Evolutionary conservation across 2,329 filamentous ascomycete species (phyloP).

Genomic region (Macroventuria anomochaeta): DNA sequence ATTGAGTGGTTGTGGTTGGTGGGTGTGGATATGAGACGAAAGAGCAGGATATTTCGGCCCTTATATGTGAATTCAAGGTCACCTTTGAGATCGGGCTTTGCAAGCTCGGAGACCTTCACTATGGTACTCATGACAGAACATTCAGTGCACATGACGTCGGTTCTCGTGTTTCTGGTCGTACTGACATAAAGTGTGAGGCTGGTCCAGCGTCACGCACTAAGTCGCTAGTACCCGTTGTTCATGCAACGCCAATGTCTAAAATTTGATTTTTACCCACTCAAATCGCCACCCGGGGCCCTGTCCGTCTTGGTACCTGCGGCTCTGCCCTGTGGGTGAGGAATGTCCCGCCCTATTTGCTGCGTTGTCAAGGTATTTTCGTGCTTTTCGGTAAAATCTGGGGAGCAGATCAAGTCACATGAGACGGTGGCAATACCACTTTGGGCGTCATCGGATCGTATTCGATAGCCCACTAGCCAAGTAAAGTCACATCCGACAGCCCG

Average conservation of each 20-base stretch:
- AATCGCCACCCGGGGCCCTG: neutral
- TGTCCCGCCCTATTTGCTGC: neutral
- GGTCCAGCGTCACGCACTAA: slow-evolving; percentile 1
- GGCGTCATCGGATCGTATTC: neutral
- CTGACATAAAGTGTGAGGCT: slow-evolving; percentile 9
- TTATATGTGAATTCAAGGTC: slow-evolving; percentile 9
- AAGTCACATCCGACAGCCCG: slow-evolving; percentile 2
- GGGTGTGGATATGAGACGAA: neutral
- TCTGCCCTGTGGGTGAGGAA: neutral
- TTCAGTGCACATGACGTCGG: slow-evolving; percentile 10
- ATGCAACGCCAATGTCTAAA: slow-evolving; percentile 7
- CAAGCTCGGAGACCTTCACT: neutral
- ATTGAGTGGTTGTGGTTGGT: neutral
- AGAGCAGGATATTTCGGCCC: neutral
- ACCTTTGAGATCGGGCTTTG: neutral
- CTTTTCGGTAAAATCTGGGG: neutral
- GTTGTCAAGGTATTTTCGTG: neutral
- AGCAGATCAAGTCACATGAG: neutral
- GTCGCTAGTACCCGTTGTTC: slow-evolving; percentile 7
- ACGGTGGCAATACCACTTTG: neutral
- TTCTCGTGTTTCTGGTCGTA: slow-evolving; percentile 8
- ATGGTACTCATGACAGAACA: slow-evolving; percentile 1
- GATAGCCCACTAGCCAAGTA: neutral
- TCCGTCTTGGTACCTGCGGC: slow-evolving; percentile 3
- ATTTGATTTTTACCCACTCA: slow-evolving; percentile 3